These are phyloP conservation scores for Xylariaceae sp. DNA, from an alignment of 2,329 filamentous ascomycete species.

Conservation along the genomic window DNA sequence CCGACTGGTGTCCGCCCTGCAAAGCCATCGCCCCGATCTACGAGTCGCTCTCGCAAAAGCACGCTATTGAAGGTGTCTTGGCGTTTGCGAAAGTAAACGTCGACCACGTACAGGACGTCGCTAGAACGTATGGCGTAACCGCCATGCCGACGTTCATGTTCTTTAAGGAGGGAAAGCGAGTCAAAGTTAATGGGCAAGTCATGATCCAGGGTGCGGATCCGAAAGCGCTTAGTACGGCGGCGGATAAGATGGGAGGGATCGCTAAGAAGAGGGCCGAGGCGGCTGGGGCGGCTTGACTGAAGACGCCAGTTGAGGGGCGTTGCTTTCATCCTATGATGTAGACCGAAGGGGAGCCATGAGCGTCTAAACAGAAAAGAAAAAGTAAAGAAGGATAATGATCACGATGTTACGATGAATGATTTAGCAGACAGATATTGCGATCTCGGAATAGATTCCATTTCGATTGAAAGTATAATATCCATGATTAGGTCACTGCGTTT, in stretches of 20 bases:
- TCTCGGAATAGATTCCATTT: too few relatives aligned
- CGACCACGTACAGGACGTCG: slow-evolving; percentile 49
- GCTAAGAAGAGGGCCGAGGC: slow-evolving; percentile 32
- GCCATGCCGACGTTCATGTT: slow-evolving; percentile 59
- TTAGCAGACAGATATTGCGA: too few relatives aligned
- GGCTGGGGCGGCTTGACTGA: slow-evolving; percentile 3
- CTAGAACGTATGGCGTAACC: slow-evolving; percentile 46
- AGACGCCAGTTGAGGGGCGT: not conserved
- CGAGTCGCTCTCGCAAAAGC: slow-evolving; percentile 42
- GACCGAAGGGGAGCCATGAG: too few relatives aligned
- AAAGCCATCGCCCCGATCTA: slow-evolving; percentile 55
- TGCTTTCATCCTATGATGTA: too few relatives aligned
- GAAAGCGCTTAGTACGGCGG: slow-evolving; percentile 29
- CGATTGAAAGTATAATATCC: too few relatives aligned
- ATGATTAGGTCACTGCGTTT: too few relatives aligned
- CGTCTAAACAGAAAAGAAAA: too few relatives aligned
- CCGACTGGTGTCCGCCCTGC: slow-evolving; percentile 60
- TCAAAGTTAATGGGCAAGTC: slow-evolving; percentile 36
- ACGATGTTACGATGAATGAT: too few relatives aligned
- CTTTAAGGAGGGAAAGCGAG: slow-evolving; percentile 51
- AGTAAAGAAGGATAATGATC: too few relatives aligned
- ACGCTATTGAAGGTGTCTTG: slow-evolving; percentile 39
- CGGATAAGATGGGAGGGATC: slow-evolving; percentile 34
- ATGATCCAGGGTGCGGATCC: slow-evolving; percentile 37
- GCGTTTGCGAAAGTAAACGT: slow-evolving; percentile 59